These are phyloP conservation scores for Diaporthe helianthi DNA, from an alignment of 2,329 filamentous ascomycete species.

Conservation along the genomic window DNA sequence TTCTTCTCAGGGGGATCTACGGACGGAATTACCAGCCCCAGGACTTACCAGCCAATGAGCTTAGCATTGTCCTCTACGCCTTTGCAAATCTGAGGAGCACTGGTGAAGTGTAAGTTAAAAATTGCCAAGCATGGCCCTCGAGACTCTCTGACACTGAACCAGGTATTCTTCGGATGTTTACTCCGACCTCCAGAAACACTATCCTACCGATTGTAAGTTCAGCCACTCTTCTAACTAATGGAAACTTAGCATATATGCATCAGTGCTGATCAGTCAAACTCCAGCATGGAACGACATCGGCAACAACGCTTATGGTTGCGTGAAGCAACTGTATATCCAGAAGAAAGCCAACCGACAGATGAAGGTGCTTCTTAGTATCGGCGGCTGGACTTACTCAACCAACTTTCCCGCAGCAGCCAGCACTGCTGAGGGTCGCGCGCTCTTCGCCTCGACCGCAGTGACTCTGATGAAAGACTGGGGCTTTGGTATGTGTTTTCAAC, in stretches of 20 bases:
- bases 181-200: slow-evolving; percentile 77
- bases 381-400: slow-evolving; percentile 83
- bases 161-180: slow-evolving; percentile 71
- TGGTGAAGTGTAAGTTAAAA: slow-evolving; percentile 70
- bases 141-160: slow-evolving; percentile 45
- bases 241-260: background rate
- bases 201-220: slow-evolving; percentile 66
- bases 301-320: slow-evolving; percentile 79
- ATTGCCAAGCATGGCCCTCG: too few relatives aligned
- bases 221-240: too few relatives aligned
- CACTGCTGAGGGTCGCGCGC: slow-evolving; percentile 65
- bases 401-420: slow-evolving; percentile 75
- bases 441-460: slow-evolving; percentile 75
- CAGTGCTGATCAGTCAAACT: background rate
- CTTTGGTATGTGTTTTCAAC: background rate
- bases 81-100: slow-evolving; percentile 78
- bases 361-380: slow-evolving; percentile 81
- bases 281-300: slow-evolving; percentile 66
- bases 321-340: slow-evolving; percentile 79
- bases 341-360: slow-evolving; percentile 81
- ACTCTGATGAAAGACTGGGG: slow-evolving; percentile 74
- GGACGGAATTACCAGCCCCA: slow-evolving; percentile 74
- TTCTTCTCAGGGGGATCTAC: slow-evolving; percentile 69
- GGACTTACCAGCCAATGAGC: slow-evolving; percentile 70
- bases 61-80: slow-evolving; percentile 81